Evolutionary conservation across 371 early-diverging fungal species (phyloP).

Genomic region (Actinomortierella ambigua): DNA sequence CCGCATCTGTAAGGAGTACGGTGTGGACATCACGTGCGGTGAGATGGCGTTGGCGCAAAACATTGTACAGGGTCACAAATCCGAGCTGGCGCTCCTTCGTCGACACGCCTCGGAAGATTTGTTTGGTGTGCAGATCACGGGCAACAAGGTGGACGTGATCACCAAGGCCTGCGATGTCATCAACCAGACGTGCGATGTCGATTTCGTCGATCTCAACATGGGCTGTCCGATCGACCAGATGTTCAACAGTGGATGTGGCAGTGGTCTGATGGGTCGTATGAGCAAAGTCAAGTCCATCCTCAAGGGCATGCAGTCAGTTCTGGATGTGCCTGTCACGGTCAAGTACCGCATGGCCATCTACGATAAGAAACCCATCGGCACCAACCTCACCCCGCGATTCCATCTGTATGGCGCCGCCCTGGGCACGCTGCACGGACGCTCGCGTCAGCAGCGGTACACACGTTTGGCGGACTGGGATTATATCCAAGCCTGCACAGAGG

Average conservation of each 20-base stretch:
- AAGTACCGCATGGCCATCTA: conserved; percentile 90
- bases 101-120: conserved; percentile 90
- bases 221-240: conserved; percentile 96
- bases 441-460: conserved; percentile 92
- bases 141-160: conserved; percentile 68
- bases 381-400: conserved; percentile 74
- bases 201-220: conserved; percentile 96
- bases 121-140: conserved; percentile 92
- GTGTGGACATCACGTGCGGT: conserved; percentile 96
- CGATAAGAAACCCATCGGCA: conserved; percentile 69
- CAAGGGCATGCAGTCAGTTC: conserved; percentile 69
- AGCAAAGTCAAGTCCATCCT: conserved; percentile 79
- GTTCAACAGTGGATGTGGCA: conserved; percentile 84
- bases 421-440: conserved; percentile 87
- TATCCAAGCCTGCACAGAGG: conserved; percentile 63
- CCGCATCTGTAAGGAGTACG: conserved; percentile 89
- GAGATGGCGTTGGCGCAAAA: conserved; percentile 92
- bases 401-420: conserved; percentile 65
- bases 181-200: conserved; percentile 69
- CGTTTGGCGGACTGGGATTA: conserved; percentile 93
- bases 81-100: conserved; percentile 88
- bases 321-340: conserved; percentile 86
- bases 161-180: conserved; percentile 75
- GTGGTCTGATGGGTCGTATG: conserved; percentile 74
- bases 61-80: conserved; percentile 73